Conservation (phyloP, 768 basidiomycete species). For the Hypholoma sublateritium region DNA sequence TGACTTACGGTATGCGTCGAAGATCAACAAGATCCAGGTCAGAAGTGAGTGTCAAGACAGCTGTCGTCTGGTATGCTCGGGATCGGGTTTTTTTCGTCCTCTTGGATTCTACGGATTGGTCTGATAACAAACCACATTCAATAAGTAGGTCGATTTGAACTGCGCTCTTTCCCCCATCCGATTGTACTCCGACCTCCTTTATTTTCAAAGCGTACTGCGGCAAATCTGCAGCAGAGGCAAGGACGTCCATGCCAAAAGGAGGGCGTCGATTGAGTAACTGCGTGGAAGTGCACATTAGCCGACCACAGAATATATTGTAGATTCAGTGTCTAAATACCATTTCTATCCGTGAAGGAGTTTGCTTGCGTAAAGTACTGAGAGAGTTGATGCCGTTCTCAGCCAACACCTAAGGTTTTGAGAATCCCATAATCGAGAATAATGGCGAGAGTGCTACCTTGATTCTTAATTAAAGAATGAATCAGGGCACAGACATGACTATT, state of each 20-base stretch:
- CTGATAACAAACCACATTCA: constrained; percentile 51
- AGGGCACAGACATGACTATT: no score
- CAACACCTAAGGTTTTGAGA: constrained; percentile 50
- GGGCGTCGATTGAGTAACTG: constrained; percentile 74
- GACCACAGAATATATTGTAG: neutral
- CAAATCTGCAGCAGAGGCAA: constrained; percentile 59
- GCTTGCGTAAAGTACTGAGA: constrained; percentile 53
- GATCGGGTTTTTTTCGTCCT: constrained; percentile 45
- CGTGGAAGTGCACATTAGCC: neutral
- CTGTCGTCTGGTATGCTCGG: constrained; percentile 53
- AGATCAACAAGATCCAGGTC: constrained; percentile 78
- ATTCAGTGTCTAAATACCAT: constrained; percentile 37
- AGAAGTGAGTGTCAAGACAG: constrained; percentile 73
- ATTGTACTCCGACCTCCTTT: constrained; percentile 42
- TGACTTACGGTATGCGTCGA: constrained; percentile 67
- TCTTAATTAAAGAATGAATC: constrained; percentile 12
- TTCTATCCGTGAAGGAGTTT: constrained; percentile 64
- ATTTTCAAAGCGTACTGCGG: constrained; percentile 63
- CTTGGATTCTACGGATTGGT: constrained; percentile 17
- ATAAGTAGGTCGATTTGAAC: constrained; percentile 59
- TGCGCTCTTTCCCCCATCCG: constrained; percentile 46
- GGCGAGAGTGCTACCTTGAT: constrained; percentile 30
- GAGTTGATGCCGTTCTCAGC: constrained; percentile 71
- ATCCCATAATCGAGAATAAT: neutral
- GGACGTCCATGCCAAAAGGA: constrained; percentile 72